phyloP scores from a whole-genome alignment of 805 yeast species.

The Lipomyces sp. region DNA sequence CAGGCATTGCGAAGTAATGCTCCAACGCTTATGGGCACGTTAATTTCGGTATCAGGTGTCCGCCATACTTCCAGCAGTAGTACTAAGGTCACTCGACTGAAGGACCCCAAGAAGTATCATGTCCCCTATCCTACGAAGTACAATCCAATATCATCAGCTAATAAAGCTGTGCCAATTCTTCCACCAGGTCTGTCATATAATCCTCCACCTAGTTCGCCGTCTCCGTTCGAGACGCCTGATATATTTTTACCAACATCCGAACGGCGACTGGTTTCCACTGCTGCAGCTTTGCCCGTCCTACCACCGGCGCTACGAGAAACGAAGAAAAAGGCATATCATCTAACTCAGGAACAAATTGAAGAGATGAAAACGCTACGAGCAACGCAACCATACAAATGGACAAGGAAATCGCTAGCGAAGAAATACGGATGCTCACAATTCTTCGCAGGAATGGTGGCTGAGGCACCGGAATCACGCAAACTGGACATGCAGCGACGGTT shows the following conservation, averaged over 20 bases:
- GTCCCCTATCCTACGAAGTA: slow-evolving; percentile 58
- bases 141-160: slow-evolving; percentile 67
- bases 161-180: slow-evolving; percentile 61
- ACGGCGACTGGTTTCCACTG: slow-evolving; percentile 45
- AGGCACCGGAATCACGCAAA: slow-evolving; percentile 48
- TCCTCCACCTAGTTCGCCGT: slow-evolving; percentile 69
- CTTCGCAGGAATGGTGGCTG: slow-evolving; percentile 61
- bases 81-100: slow-evolving; percentile 17
- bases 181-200: slow-evolving; percentile 65
- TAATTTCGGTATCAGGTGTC: slow-evolving; percentile 9
- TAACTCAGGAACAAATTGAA: slow-evolving; percentile 60
- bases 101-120: slow-evolving; percentile 20
- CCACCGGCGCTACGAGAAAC: slow-evolving; percentile 48
- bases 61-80: slow-evolving; percentile 12
- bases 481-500: slow-evolving; percentile 56
- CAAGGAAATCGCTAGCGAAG: slow-evolving; percentile 64
- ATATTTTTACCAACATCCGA: slow-evolving; percentile 68
- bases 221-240: slow-evolving; percentile 64
- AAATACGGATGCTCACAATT: slow-evolving; percentile 59
- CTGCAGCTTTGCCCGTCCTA: slow-evolving; percentile 24
- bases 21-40: not conserved
- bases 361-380: slow-evolving; percentile 63
- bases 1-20: not conserved
- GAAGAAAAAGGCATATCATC: slow-evolving; percentile 55
- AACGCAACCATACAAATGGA: slow-evolving; percentile 65